A percentile compares a stretch with the other conserved stretches of the same genome.
These are phyloP conservation scores for Vicia villosa DNA, from an alignment of 306 rosid genomes.

Conservation along the genomic window DNA sequence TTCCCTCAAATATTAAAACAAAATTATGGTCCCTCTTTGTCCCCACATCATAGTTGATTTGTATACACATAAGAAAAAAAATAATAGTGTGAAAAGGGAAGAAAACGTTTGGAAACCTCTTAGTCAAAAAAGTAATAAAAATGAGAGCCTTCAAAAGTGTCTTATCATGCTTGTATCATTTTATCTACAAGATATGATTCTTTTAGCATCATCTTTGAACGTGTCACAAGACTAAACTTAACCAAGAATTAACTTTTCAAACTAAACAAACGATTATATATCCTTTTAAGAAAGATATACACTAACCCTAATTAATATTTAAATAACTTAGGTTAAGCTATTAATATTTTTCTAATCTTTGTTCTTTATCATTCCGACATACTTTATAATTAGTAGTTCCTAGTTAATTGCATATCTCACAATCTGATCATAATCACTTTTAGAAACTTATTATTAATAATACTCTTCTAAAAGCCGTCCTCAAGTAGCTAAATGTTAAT, in stretches of 20 bases:
- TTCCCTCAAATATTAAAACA: conserved; percentile 32
- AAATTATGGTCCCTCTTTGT: conserved; percentile 38
- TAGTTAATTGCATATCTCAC: conserved; percentile 47
- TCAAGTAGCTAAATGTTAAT: background rate
- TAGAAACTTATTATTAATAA: conserved; percentile 36
- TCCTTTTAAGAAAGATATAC: conserved; percentile 37
- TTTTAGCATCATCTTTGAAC: conserved; percentile 44
- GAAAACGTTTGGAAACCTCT: conserved; percentile 44
- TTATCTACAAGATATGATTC: conserved; percentile 35
- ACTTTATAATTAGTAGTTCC: conserved; percentile 32
- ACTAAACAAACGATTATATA: conserved; percentile 43
- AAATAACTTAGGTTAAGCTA: conserved; percentile 37
- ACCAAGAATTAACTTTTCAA: conserved; percentile 50
- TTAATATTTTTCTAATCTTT: conserved; percentile 36
- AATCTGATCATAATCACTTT: conserved; percentile 56
- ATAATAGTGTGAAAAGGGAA: conserved; percentile 9
- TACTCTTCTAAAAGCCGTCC: conserved; percentile 29
- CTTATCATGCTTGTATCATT: conserved; percentile 53
- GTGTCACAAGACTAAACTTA: conserved; percentile 25
- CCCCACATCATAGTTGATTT: conserved; percentile 40
- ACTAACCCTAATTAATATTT: conserved; percentile 11
- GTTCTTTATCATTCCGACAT: conserved; percentile 69
- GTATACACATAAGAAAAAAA: conserved; percentile 3
- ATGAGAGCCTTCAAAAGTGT: conserved; percentile 41
- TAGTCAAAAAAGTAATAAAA: conserved; percentile 23